These are phyloP conservation scores for Phaseolus coccineus DNA, from an alignment of 331 rosid species.

Conservation along the genomic window DNA sequence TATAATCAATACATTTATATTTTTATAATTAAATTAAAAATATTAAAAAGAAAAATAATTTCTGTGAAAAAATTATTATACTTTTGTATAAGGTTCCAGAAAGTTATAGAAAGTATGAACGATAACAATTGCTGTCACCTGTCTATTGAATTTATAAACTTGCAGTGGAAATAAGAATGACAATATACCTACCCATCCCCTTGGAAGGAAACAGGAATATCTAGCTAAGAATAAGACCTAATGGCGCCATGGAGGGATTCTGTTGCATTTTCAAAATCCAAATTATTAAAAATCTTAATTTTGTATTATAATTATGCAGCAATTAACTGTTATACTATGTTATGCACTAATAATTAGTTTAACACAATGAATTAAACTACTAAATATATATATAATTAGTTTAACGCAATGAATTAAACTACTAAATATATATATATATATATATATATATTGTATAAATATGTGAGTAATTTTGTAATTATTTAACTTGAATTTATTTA, in stretches of 20 bases:
- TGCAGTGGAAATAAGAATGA: neutral
- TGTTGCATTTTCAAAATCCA: constrained; percentile 10
- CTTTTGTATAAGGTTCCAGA: neutral
- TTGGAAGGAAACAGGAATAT: neutral
- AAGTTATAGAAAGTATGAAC: neutral
- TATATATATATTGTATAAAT: no score
- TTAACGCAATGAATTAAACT: no score
- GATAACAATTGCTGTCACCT: neutral
- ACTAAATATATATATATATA: no score
- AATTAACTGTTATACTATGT: neutral
- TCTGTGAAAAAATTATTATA: no score
- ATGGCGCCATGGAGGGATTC: neutral
- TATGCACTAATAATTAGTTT: neutral
- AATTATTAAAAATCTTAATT: neutral
- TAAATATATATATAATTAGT: no score
- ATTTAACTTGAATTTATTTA: no score
- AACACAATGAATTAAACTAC: no score
- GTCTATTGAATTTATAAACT: neutral
- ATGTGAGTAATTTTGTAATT: no score
- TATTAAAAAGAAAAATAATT: no score
- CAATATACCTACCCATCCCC: neutral
- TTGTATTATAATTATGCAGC: neutral
- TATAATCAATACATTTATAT: no score
- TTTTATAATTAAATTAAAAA: no score
- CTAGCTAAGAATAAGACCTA: neutral